phyloP scores from a whole-genome alignment of 306 rosid genomes.

The Cicer judaicum region DNA sequence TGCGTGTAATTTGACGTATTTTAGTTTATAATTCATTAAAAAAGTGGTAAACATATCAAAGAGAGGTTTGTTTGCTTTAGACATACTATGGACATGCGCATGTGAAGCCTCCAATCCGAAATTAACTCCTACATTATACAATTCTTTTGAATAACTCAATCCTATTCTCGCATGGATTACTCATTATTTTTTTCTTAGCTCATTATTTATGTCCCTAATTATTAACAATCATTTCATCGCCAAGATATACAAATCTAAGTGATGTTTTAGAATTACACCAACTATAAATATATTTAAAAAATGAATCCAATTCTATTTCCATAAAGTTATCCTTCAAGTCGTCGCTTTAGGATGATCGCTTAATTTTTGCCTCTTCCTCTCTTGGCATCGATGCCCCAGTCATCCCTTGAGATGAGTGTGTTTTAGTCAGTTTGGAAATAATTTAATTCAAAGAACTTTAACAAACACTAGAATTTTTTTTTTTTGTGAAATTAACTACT shows the following conservation, averaged over 20 bases:
- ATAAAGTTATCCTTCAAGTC: background rate
- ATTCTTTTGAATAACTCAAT: background rate
- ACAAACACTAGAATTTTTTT: no score
- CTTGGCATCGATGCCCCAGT: background rate
- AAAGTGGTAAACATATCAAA: no score
- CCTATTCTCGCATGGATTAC: background rate
- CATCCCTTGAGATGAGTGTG: no score
- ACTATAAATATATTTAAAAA: background rate
- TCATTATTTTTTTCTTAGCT: background rate
- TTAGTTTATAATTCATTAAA: no score
- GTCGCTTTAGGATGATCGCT: background rate
- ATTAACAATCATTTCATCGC: constrained; percentile 36
- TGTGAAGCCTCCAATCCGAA: constrained; percentile 28
- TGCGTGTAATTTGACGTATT: no score
- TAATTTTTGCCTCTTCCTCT: background rate
- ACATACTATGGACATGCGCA: background rate
- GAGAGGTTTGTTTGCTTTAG: no score
- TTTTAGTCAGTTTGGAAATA: no score
- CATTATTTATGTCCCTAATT: constrained; percentile 20
- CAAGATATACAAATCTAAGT: background rate
- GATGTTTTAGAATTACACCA: background rate
- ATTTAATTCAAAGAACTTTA: no score
- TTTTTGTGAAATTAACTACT: no score
- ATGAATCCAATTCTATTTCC: background rate
- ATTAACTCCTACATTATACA: constrained; percentile 42